Evolutionary conservation across 139 green algal species (phyloP).

Genomic region (Micromonas commoda): DNA sequence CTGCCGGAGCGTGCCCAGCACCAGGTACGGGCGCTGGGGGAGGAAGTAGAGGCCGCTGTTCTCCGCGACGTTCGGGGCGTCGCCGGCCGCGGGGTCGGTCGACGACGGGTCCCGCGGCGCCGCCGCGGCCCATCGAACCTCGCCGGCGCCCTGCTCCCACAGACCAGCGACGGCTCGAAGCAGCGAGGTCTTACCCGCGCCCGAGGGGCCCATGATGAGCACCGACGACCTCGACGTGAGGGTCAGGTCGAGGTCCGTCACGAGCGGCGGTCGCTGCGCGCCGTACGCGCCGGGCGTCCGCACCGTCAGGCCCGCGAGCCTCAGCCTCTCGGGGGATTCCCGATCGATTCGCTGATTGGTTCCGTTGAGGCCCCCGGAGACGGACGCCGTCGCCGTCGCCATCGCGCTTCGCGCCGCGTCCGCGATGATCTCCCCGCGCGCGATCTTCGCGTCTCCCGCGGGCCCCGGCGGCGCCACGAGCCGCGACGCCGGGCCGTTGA

Average conservation of each 20-base stretch:
- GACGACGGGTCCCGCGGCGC: too few species aligned
- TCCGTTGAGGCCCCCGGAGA: too few species aligned
- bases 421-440: background rate
- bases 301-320: slow-evolving; percentile 58
- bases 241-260: slow-evolving; percentile 53
- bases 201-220: slow-evolving; percentile 84
- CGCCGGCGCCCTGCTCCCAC: slow-evolving; percentile 50
- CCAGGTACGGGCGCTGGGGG: slow-evolving; percentile 93
- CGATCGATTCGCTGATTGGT: too few species aligned
- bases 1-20: slow-evolving; percentile 72
- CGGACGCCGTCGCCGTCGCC: too few species aligned
- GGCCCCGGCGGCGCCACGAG: background rate
- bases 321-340: slow-evolving; percentile 42
- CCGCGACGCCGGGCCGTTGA: background rate
- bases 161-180: slow-evolving; percentile 85
- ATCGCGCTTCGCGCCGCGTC: background rate
- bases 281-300: slow-evolving; percentile 50
- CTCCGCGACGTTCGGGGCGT: background rate
- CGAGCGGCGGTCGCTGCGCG: slow-evolving; percentile 37
- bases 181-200: slow-evolving; percentile 84
- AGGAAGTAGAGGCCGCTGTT: slow-evolving; percentile 64
- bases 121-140: too few species aligned
- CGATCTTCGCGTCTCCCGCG: background rate
- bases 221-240: slow-evolving; percentile 51
- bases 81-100: too few species aligned